Percentiles rank a stretch among this genome's conserved stretches.
These are phyloP conservation scores for Clarireedia paspali DNA, from an alignment of 2,329 filamentous ascomycete species.

Conservation along the genomic window DNA sequence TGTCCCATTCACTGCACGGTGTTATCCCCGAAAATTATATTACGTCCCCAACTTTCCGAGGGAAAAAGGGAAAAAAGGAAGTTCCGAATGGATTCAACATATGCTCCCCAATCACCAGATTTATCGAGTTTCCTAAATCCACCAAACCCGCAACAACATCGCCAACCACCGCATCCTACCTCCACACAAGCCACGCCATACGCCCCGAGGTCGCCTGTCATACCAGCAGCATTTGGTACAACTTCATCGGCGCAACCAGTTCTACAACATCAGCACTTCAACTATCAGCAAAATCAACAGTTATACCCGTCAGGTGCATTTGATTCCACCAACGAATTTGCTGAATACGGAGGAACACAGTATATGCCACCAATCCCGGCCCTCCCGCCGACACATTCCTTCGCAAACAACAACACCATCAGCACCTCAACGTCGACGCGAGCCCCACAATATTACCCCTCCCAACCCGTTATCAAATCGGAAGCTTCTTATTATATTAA, in stretches of 20 bases:
- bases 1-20: too few relatives aligned
- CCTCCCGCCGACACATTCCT: slow-evolving; percentile 21
- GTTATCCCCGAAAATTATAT: neutral
- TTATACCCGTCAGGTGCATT: neutral
- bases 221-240: slow-evolving; percentile 19
- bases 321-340: slow-evolving; percentile 6
- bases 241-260: slow-evolving; percentile 10
- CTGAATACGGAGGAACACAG: slow-evolving; percentile 13
- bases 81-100: slow-evolving; percentile 24
- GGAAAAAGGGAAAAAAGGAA: slow-evolving; percentile 4
- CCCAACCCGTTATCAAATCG: slow-evolving; percentile 11
- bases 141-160: slow-evolving; percentile 18
- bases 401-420: slow-evolving; percentile 5
- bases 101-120: slow-evolving; percentile 30
- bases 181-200: slow-evolving; percentile 11
- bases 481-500: slow-evolving; percentile 3
- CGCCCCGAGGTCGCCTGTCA: slow-evolving; percentile 25
- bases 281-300: slow-evolving; percentile 20
- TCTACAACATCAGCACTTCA: slow-evolving; percentile 9
- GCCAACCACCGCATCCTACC: neutral
- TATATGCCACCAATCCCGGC: slow-evolving; percentile 27
- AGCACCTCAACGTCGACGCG: slow-evolving; percentile 2
- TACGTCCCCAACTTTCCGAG: too few relatives aligned
- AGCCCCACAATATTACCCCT: slow-evolving; percentile 6
- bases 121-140: slow-evolving; percentile 25